Evolutionary conservation across 1,284 basidiomycete genomes (phyloP).

Genomic region (Ustilago hordei): DNA sequence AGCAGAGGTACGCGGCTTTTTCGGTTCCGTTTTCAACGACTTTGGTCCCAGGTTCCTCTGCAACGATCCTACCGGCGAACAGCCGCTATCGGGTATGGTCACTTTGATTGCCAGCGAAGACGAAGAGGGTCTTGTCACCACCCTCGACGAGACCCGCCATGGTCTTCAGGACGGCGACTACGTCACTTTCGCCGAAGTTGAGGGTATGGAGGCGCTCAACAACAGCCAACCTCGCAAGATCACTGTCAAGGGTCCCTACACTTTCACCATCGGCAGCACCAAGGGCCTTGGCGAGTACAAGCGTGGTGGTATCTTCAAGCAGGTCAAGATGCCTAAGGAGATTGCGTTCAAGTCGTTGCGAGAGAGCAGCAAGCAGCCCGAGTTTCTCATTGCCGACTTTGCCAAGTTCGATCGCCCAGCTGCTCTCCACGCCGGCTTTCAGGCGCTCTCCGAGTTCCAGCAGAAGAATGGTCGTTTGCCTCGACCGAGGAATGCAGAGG

Average conservation of each 20-base stretch:
- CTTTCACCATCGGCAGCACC: conserved; percentile 70
- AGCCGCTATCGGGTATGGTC: conserved; percentile 93
- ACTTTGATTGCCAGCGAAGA: conserved; percentile 75
- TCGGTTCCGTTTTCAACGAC: conserved; percentile 96
- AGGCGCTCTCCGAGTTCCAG: conserved; percentile 87
- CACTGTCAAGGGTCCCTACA: conserved; percentile 80
- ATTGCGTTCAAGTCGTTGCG: conserved; percentile 85
- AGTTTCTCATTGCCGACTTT: conserved; percentile 95
- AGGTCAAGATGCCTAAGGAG: conserved; percentile 99
- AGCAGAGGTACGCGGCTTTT: conserved; percentile 91
- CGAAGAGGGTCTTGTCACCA: conserved; percentile 90
- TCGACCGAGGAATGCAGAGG: conserved; percentile 83
- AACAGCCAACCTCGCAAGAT: conserved; percentile 91
- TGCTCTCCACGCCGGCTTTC: conserved; percentile 92
- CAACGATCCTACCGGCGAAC: conserved; percentile 94
- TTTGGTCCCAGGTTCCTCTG: conserved; percentile 94
- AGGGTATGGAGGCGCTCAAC: conserved; percentile 93
- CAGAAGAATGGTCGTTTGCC: conserved; percentile 80
- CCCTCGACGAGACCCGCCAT: conserved; percentile 95
- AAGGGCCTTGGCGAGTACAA: conserved; percentile 77
- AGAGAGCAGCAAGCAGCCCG: conserved; percentile 85
- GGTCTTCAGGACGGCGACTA: conserved; percentile 98
- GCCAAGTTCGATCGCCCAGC: conserved; percentile 95
- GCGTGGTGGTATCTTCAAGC: conserved; percentile 92
- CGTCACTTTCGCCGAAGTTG: conserved; percentile 96